Base-by-base conservation (phyloP, 23 red algal genomes). In the Gracilaria gracilis region DNA sequence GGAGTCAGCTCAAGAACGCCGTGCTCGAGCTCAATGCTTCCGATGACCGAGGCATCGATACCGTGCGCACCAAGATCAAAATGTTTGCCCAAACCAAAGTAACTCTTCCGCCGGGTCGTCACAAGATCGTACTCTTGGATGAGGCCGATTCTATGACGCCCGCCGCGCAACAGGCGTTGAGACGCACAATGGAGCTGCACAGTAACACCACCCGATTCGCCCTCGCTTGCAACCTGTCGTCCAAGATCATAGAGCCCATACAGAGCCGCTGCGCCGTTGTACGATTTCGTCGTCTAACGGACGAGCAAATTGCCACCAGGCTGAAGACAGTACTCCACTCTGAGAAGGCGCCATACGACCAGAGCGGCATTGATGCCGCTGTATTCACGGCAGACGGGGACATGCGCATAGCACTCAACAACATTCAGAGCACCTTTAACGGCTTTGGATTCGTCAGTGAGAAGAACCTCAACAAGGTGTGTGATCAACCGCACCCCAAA, bases 1-100 rank as follows among this genome's bases (percentile, higher is more conserved):
- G 97, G 34, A 83, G 32, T 69, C 93, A 87, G 31, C 50, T 94
- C 3, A 74, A 74, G n/a, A 89, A 99, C 67, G 97, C 93, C 19
- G 93, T 99, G 6, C 80, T 99, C 9, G 97, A 99, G 79, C 93
- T 99, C 46, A 99, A 99, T 84, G 97, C 97, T 0, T 99, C 97
- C 16, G 97, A 99, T 47, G 97, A 99, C 77, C 88, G 97, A 4
- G 97, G 97, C 24, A 99, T 99, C 33, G 97, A 99, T 19, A 93
- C 93, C 25, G 93, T 99, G 51, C 93, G 97, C 14, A 96, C 80
- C 20, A 94, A 81, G 50, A 95, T 99, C 57, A 99, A 99, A 82
- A 86, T 90, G 93, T 99, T 99, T 79, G 93, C 93, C 0, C 93
- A 96, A 79, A 93, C 93, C 54, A 95, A 96, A 75, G 73, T 99